These are phyloP conservation scores for Rosa hybrid DNA, from an alignment of 331 rosid species.

Conservation along the genomic window DNA sequence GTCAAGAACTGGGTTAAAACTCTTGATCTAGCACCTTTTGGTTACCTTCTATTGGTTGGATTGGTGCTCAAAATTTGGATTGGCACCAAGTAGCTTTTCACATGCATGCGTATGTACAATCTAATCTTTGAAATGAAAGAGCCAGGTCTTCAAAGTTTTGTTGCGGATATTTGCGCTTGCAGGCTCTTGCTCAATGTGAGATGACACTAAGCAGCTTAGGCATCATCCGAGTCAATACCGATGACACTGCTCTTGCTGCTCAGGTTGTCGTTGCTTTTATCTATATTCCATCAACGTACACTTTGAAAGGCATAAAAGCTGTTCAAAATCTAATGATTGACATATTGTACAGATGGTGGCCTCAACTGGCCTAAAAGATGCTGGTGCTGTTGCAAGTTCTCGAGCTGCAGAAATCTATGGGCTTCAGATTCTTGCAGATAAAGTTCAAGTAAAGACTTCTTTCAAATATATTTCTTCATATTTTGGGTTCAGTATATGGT, in stretches of 20 bases:
- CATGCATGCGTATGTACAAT: conserved; percentile 5
- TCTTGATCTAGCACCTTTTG: too few species aligned
- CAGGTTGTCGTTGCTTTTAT: conserved; percentile 51
- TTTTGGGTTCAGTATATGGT: neutral
- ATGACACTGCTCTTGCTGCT: conserved; percentile 84
- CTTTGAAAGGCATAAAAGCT: conserved; percentile 23
- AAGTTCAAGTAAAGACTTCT: conserved; percentile 59
- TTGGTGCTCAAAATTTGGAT: conserved; percentile 13
- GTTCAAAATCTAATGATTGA: conserved; percentile 26
- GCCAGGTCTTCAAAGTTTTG: conserved; percentile 12
- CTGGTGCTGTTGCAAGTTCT: conserved; percentile 85
- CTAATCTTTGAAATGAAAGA: conserved; percentile 10
- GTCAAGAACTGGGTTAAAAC: neutral
- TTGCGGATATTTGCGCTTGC: conserved; percentile 36
- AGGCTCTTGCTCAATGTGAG: conserved; percentile 91
- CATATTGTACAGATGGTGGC: conserved; percentile 64
- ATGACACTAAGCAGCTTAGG: conserved; percentile 53
- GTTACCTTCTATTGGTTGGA: too few species aligned
- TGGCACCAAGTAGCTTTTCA: conserved; percentile 9
- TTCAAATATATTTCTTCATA: conserved; percentile 10
- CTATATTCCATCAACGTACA: conserved; percentile 15
- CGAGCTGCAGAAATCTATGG: conserved; percentile 86
- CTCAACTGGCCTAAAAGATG: conserved; percentile 47
- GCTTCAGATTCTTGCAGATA: conserved; percentile 65
- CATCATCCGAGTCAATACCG: conserved; percentile 47